A percentile compares a stretch with the other conserved stretches of the same genome.
Evolutionary conservation across 2,329 filamentous ascomycete species (phyloP).

Genomic region (Metarhizium brunneum): DNA sequence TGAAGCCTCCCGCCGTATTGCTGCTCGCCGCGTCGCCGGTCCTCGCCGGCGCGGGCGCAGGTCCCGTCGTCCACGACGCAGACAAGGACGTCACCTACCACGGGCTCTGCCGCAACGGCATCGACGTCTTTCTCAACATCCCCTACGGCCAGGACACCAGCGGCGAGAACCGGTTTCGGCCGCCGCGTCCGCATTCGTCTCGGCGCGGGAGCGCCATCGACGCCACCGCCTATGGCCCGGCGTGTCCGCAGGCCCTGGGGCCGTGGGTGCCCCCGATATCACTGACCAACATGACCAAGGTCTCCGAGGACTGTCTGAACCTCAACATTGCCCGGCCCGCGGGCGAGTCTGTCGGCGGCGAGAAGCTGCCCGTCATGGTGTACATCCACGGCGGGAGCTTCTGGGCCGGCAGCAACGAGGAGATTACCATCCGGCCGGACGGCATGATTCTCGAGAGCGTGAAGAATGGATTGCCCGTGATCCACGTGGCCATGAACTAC

Average conservation of each 20-base stretch:
- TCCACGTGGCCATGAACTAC: constrained; percentile 27
- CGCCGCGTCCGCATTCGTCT: constrained; percentile 26
- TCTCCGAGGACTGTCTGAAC: constrained; percentile 28
- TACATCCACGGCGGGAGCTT: constrained; percentile 26
- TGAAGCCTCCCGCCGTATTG: not conserved
- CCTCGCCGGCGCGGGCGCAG: not conserved
- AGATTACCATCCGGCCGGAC: constrained; percentile 29
- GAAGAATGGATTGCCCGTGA: constrained; percentile 26
- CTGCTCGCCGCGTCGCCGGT: not conserved
- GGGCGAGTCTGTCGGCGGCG: constrained; percentile 8
- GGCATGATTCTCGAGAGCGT: constrained; percentile 36
- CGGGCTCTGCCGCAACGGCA: constrained; percentile 32
- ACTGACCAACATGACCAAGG: constrained; percentile 25
- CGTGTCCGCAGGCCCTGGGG: constrained; percentile 33
- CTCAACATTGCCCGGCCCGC: constrained; percentile 24
- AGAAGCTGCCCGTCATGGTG: constrained; percentile 26
- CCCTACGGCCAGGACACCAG: constrained; percentile 36
- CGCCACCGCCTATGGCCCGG: constrained; percentile 29
- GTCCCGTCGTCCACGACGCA: constrained; percentile 10
- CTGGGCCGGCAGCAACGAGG: constrained; percentile 19
- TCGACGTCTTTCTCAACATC: constrained; percentile 39
- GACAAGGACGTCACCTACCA: constrained; percentile 26
- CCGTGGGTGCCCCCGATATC: constrained; percentile 19
- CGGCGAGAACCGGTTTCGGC: constrained; percentile 35
- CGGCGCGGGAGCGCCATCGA: constrained; percentile 23